Conservation (phyloP, 1,139 yeast genomes). For the Yamadazyma sp. region DNA sequence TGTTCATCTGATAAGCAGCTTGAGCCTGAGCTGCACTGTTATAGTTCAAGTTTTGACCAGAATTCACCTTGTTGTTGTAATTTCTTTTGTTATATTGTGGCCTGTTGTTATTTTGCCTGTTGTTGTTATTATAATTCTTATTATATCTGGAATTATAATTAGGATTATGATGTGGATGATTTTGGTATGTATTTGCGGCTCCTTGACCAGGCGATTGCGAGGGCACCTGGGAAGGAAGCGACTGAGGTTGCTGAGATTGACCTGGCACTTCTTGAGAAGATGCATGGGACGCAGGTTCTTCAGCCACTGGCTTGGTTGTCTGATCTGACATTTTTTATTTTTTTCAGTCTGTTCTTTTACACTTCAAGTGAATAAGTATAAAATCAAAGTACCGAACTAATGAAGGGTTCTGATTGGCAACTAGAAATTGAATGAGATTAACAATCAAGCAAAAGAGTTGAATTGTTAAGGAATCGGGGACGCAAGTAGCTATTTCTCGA, state of each 20-base stretch:
- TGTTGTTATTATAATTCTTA: conserved; percentile 4
- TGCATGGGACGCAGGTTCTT: not conserved
- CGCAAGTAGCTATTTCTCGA: not conserved
- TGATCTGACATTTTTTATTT: not conserved
- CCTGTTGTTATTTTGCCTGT: conserved; percentile 7
- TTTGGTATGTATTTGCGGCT: not conserved
- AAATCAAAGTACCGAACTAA: not conserved
- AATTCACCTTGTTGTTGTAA: conserved; percentile 8
- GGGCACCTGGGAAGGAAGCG: not conserved
- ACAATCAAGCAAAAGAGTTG: not conserved
- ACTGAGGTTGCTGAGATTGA: not conserved
- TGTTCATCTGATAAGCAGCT: conserved; percentile 18
- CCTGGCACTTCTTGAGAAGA: not conserved
- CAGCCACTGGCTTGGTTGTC: not conserved
- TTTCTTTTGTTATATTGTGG: conserved; percentile 8
- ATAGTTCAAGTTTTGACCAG: conserved; percentile 13
- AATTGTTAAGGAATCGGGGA: not conserved
- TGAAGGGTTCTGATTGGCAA: not conserved
- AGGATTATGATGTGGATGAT: not conserved
- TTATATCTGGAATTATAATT: conserved; percentile 5
- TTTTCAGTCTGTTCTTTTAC: not conserved
- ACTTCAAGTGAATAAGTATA: conserved; percentile 2
- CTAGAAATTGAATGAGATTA: not conserved
- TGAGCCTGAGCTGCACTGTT: conserved; percentile 15
- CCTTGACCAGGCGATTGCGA: conserved; percentile 1